phyloP scores from a whole-genome alignment of 495 filamentous ascomycete species.

The Penicillium turbatum region DNA sequence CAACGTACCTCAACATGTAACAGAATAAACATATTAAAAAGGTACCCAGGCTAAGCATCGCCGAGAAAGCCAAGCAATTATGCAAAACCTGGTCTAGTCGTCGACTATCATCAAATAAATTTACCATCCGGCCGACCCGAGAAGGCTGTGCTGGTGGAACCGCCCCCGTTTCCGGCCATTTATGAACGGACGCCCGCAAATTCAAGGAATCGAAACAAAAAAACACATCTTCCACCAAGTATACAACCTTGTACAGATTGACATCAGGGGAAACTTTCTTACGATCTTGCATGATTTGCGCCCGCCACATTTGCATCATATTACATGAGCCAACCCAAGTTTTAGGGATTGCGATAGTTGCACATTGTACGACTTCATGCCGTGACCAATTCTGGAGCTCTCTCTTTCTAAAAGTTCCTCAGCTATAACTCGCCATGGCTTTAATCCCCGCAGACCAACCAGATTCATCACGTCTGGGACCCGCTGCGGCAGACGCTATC shows the following conservation, averaged over 20 bases:
- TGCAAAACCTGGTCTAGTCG: too few species aligned
- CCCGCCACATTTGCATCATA: conserved; percentile 10
- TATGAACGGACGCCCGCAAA: not conserved
- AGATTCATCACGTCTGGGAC: not conserved
- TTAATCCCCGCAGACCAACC: conserved; percentile 10
- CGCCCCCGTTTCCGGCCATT: conserved; percentile 16
- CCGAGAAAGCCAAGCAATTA: not conserved
- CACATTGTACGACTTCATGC: conserved; percentile 12
- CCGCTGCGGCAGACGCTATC: conserved; percentile 2
- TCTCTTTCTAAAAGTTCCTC: not conserved
- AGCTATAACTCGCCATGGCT: conserved; percentile 3
- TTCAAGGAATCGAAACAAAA: not conserved
- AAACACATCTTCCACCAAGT: not conserved
- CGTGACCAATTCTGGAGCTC: not conserved
- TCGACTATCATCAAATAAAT: not conserved
- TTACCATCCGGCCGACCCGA: conserved; percentile 23
- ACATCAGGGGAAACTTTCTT: not conserved
- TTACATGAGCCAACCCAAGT: conserved; percentile 6
- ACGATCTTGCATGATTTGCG: not conserved
- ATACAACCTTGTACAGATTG: not conserved
- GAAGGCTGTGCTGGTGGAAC: conserved; percentile 41
- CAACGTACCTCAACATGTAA: too few species aligned
- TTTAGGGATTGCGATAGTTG: not conserved
- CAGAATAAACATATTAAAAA: too few species aligned
- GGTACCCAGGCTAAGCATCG: conserved; percentile 6